Conservation (phyloP, 1,284 basidiomycete species). For the Schizophyllum amplum region DNA sequence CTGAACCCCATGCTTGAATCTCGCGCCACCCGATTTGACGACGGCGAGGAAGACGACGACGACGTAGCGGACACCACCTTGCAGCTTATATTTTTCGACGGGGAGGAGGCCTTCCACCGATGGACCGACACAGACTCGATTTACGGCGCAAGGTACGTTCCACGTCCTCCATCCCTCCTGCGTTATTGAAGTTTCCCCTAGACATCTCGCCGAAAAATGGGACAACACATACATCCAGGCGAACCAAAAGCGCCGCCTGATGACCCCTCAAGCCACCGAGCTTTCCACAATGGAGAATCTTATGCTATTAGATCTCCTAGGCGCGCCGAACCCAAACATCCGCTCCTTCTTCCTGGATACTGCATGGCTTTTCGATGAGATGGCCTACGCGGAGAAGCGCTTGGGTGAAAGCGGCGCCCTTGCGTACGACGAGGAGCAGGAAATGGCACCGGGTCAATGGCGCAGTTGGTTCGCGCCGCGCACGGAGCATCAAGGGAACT, state of each 20-base stretch:
- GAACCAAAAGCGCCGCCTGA: conserved; percentile 51
- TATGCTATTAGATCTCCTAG: conserved; percentile 85
- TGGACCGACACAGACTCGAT: conserved; percentile 92
- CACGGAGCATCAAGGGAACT: conserved; percentile 27
- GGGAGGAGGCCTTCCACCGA: conserved; percentile 90
- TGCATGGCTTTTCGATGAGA: conserved; percentile 81
- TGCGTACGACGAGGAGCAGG: conserved; percentile 31
- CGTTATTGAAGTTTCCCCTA: conserved; percentile 22
- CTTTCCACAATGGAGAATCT: conserved; percentile 83
- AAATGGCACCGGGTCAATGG: conserved; percentile 38
- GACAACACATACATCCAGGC: conserved; percentile 56
- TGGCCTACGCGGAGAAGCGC: conserved; percentile 61
- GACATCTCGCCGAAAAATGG: conserved; percentile 86
- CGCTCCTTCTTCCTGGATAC: conserved; percentile 82
- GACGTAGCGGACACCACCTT: conserved; percentile 78
- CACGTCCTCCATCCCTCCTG: neutral
- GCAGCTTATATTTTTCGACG: conserved; percentile 96
- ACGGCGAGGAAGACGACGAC: conserved; percentile 61
- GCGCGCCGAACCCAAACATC: conserved; percentile 64
- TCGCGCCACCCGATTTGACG: conserved; percentile 48
- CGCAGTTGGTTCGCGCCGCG: conserved; percentile 58
- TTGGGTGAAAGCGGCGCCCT: conserved; percentile 58
- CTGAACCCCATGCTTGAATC: conserved; percentile 64
- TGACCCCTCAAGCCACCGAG: conserved; percentile 46
- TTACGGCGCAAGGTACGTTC: conserved; percentile 79